These are phyloP conservation scores for Phlebopus sp. DNA, from an alignment of 1,284 basidiomycete species.

Conservation along the genomic window DNA sequence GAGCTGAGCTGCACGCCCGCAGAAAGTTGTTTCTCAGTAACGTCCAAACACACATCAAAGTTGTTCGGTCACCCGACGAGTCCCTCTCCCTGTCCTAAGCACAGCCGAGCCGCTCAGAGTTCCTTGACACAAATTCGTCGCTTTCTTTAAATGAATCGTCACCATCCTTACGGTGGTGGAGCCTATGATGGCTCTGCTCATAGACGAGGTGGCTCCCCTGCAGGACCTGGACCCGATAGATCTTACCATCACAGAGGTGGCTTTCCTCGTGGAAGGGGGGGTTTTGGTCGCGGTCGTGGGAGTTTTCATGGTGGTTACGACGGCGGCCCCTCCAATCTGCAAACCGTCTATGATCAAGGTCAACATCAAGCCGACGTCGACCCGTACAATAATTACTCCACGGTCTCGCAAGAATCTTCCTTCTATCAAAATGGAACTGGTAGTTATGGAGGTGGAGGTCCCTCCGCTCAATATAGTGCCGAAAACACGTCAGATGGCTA, in stretches of 20 bases:
- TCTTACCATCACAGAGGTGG: constrained; percentile 65
- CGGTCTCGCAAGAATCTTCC: constrained; percentile 49
- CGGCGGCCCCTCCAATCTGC: constrained; percentile 32
- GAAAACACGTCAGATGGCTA: constrained; percentile 43
- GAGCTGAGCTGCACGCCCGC: constrained; percentile 23
- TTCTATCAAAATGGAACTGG: constrained; percentile 60
- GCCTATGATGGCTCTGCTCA: constrained; percentile 60
- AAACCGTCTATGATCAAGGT: constrained; percentile 56
- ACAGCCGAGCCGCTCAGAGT: constrained; percentile 22
- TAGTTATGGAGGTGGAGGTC: constrained; percentile 47
- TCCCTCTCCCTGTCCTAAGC: constrained; percentile 26
- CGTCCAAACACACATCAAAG: constrained; percentile 19
- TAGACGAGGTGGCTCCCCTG: constrained; percentile 61
- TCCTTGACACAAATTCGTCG: constrained; percentile 26
- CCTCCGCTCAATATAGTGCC: constrained; percentile 44
- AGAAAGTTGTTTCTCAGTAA: constrained; percentile 23
- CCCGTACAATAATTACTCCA: constrained; percentile 65
- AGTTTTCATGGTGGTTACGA: constrained; percentile 55
- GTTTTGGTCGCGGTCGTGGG: constrained; percentile 59
- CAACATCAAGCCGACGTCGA: constrained; percentile 56
- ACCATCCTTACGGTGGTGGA: constrained; percentile 74
- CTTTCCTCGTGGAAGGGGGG: constrained; percentile 59
- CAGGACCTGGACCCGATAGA: constrained; percentile 70
- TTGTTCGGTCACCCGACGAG: constrained; percentile 19
- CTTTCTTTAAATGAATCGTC: constrained; percentile 68